Conservation (phyloP, 371 early-diverging fungal species). For the Mortierella sp. region DNA sequence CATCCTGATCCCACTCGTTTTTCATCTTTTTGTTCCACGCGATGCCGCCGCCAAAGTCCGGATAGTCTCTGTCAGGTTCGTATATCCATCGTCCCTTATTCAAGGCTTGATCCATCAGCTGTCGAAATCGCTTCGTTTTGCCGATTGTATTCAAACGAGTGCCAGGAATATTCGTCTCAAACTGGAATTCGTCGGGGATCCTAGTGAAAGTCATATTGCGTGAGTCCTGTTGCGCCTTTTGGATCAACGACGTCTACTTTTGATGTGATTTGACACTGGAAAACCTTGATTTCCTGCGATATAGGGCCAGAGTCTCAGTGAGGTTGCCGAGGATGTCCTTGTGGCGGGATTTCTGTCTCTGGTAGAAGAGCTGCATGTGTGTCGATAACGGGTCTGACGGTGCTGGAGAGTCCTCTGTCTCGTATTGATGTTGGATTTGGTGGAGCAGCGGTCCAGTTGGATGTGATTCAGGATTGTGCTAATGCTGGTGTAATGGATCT, state of each 20-base stretch:
- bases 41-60: slow-evolving; percentile 46
- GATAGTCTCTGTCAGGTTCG: slow-evolving; percentile 38
- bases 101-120: slow-evolving; percentile 40
- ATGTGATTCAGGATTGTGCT: not conserved
- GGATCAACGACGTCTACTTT: slow-evolving; percentile 4
- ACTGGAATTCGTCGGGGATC: slow-evolving; percentile 5
- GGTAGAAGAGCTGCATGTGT: not conserved
- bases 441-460: not conserved
- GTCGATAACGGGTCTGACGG: not conserved
- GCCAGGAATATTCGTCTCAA: slow-evolving; percentile 22
- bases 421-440: not conserved
- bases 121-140: slow-evolving; percentile 37
- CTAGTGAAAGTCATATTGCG: not conserved
- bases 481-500: not conserved
- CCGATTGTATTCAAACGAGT: slow-evolving; percentile 17
- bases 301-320: not conserved
- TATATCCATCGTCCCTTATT: slow-evolving; percentile 50
- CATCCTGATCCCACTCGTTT: slow-evolving; percentile 40
- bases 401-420: no score
- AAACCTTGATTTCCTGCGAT: slow-evolving; percentile 8
- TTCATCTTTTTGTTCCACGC: slow-evolving; percentile 49
- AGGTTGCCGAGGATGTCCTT: slow-evolving; percentile 2
- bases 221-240: not conserved
- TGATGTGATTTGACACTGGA: not conserved
- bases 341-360: slow-evolving; percentile 3